A percentile compares a stretch with the other conserved stretches of the same genome.
Evolutionary conservation across 352 stramenopile genomes (phyloP).

Genomic region (Achlya hypogyna): DNA sequence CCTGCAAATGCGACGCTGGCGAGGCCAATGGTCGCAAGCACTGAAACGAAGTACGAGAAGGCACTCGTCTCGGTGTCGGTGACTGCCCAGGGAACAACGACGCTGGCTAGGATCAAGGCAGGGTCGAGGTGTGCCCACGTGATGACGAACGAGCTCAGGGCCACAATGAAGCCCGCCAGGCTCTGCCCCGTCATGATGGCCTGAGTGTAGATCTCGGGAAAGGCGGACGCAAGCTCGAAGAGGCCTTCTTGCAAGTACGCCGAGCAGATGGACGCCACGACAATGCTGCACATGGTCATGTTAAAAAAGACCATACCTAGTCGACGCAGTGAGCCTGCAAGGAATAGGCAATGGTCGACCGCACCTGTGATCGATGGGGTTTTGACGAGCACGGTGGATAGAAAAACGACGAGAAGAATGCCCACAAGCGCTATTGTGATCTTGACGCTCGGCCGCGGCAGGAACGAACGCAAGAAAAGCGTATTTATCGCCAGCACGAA

Average conservation of each 20-base stretch:
- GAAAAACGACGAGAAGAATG: conserved; percentile 61
- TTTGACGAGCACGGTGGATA: conserved; percentile 58
- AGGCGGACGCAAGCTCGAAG: conserved; percentile 62
- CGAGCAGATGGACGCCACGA: conserved; percentile 53
- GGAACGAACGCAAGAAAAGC: conserved; percentile 42
- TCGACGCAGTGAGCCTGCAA: neutral
- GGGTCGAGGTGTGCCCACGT: conserved; percentile 30
- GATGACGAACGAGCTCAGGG: conserved; percentile 65
- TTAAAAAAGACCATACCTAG: conserved; percentile 55
- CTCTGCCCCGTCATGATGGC: conserved; percentile 66
- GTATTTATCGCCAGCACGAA: conserved; percentile 68
- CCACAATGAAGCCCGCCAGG: conserved; percentile 61
- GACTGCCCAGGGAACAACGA: neutral
- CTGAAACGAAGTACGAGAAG: conserved; percentile 72
- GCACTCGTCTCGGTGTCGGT: conserved; percentile 45
- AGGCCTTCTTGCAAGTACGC: conserved; percentile 76
- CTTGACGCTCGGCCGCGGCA: conserved; percentile 47
- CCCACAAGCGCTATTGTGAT: conserved; percentile 57
- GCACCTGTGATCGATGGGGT: conserved; percentile 60
- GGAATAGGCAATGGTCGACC: neutral
- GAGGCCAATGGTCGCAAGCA: conserved; percentile 53
- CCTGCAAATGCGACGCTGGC: conserved; percentile 42
- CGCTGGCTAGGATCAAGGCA: neutral
- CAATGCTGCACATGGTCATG: conserved; percentile 61
- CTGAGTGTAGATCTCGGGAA: conserved; percentile 68